Base-by-base conservation (phyloP, 2,329 filamentous ascomycete species). In the Aurifilum marmelostoma region DNA sequence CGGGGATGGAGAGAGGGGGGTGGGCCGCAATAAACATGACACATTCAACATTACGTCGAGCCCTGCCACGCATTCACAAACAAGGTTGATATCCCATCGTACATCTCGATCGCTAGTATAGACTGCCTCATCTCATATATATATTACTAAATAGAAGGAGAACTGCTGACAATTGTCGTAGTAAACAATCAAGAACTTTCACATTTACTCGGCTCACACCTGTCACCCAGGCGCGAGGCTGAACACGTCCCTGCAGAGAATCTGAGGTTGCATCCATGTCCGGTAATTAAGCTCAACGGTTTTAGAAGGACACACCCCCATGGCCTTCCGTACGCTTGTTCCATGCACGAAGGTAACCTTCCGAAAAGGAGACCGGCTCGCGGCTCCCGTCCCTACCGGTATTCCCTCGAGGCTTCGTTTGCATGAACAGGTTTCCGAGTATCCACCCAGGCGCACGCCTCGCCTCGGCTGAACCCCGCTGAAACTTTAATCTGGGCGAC, bases 401-500 rank as follows among this genome's bases (percentile, higher is more conserved):
- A n/a, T 3, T 9, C 29, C 59, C 43, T 27, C 32, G 24, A 50
- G 27, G 39, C 61, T 34, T 34, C 34, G 34, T n/a, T 21, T 50
- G 61, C 41, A 50, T 63, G 24, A 24, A 50, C 1, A 34, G 61
- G 27, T n/a, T 41, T n/a, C n/a, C n/a, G n/a, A n/a, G 59, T 50
- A 29, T 50, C 61, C 61, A 63, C 61, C 61, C 6, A 50, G 61
- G 39, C 37, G 29, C 37, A 63, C 39, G 39, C 56, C 61, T 63
- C 61, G 41, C 61, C 61, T 50, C 41, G 61, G 41, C 61, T 29
- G 61, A 6, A 6, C 61, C 37, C 60, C 61, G 34, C 61, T 34
- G 41, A 50, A 63, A 63, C 61, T 63, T 63, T 50, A 63, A 63
- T 32, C 61, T 21, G 47, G 37, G 24, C 39, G 16, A 47, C 41